phyloP scores from a whole-genome alignment of 2,329 filamentous ascomycete genomes.

The Ophiostoma ulmi region DNA sequence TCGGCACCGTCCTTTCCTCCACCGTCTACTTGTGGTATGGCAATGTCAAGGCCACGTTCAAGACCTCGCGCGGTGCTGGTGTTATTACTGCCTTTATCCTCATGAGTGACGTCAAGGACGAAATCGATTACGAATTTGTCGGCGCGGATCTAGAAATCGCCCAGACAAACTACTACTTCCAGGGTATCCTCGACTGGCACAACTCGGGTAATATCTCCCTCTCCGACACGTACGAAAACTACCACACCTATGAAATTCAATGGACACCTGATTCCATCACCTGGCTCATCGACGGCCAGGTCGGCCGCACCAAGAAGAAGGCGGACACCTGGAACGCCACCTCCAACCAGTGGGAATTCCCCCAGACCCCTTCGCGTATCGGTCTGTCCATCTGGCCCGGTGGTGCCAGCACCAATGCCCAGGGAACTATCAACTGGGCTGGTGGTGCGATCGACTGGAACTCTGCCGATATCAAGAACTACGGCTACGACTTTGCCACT shows the following conservation, averaged over 20 bases:
- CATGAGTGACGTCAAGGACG: constrained; percentile 91
- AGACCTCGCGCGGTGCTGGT: constrained; percentile 76
- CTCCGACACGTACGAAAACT: constrained; percentile 68
- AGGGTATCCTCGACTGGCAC: constrained; percentile 79
- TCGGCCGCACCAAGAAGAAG: constrained; percentile 68
- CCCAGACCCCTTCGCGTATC: constrained; percentile 84
- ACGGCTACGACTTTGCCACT: constrained; percentile 84
- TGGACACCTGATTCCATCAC: constrained; percentile 84
- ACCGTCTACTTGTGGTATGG: constrained; percentile 97
- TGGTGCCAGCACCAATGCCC: constrained; percentile 68
- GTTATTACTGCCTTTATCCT: constrained; percentile 98
- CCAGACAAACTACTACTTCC: constrained; percentile 96
- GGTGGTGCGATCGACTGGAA: constrained; percentile 88
- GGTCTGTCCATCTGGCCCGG: constrained; percentile 96
- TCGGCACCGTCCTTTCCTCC: constrained; percentile 78
- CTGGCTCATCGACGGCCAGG: constrained; percentile 80
- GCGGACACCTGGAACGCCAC: constrained; percentile 82
- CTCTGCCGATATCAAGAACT: constrained; percentile 66
- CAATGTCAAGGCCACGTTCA: constrained; percentile 78
- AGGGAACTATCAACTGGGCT: constrained; percentile 87
- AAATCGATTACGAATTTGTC: constrained; percentile 96
- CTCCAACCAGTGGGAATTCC: constrained; percentile 74
- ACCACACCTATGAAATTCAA: constrained; percentile 86
- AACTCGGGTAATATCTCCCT: constrained; percentile 68
- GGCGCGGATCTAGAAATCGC: constrained; percentile 70